Conservation (phyloP, 345 rosid genomes). For the Arabis hirsuta region DNA sequence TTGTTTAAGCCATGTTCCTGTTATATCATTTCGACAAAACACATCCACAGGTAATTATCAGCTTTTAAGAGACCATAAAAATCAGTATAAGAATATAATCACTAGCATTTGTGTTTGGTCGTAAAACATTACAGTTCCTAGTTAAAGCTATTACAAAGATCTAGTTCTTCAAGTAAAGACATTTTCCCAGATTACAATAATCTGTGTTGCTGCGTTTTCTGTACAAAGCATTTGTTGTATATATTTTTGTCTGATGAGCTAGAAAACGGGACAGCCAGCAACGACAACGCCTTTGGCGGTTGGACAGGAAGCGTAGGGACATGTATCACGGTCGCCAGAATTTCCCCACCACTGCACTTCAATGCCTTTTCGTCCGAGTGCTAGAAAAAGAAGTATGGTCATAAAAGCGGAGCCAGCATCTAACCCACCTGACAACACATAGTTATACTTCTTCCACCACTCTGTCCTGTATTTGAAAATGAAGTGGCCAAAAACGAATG, state of each 20-base stretch:
- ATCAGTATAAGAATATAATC: neutral
- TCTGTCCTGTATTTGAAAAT: slow-evolving; percentile 53
- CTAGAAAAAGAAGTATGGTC: slow-evolving; percentile 61
- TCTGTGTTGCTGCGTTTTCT: slow-evolving; percentile 27
- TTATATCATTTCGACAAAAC: neutral
- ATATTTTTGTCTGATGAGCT: slow-evolving; percentile 25
- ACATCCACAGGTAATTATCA: neutral
- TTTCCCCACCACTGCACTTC: slow-evolving; percentile 77
- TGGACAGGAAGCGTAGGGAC: slow-evolving; percentile 73
- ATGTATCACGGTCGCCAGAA: slow-evolving; percentile 67
- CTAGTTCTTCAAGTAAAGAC: slow-evolving; percentile 31
- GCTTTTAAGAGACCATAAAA: neutral
- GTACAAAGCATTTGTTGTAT: slow-evolving; percentile 22
- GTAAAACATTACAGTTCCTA: slow-evolving; percentile 13
- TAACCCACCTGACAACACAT: slow-evolving; percentile 75
- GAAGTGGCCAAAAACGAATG: slow-evolving; percentile 63
- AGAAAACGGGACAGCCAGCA: slow-evolving; percentile 69
- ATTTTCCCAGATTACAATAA: neutral
- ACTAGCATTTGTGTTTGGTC: slow-evolving; percentile 11
- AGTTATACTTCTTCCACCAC: slow-evolving; percentile 81
- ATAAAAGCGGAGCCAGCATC: slow-evolving; percentile 86
- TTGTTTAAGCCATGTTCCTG: slow-evolving; percentile 19
- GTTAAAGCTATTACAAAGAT: slow-evolving; percentile 24
- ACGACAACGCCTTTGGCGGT: slow-evolving; percentile 61
- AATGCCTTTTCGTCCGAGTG: slow-evolving; percentile 54